Evolutionary conservation across 495 filamentous ascomycete species (phyloP).

Genomic region (Xylaria bambusicola): DNA sequence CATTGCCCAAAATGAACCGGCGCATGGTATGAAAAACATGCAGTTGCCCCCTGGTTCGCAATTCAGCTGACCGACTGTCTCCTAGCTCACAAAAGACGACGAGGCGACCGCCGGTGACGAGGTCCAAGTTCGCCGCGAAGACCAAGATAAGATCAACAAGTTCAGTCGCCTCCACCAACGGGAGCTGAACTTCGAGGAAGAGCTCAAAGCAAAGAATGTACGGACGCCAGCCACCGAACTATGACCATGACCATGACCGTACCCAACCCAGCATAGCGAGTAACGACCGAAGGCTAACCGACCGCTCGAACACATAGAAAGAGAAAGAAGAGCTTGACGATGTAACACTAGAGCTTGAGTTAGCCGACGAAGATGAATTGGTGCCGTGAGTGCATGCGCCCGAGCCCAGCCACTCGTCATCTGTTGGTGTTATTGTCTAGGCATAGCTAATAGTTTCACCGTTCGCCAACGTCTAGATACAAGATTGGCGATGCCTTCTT

Average conservation of each 20-base stretch:
- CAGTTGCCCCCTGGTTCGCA: too few relatives aligned
- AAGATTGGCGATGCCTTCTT: constrained; percentile 97
- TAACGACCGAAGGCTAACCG: background rate
- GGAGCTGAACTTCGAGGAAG: constrained; percentile 73
- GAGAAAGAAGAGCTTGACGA: constrained; percentile 98
- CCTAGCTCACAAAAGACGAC: constrained; percentile 90
- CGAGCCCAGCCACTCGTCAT: background rate
- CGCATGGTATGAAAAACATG: constrained; percentile 41
- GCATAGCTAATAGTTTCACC: constrained; percentile 20
- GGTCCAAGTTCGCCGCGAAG: constrained; percentile 88
- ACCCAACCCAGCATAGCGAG: background rate
- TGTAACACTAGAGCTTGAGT: constrained; percentile 83
- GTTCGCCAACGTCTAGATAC: constrained; percentile 60
- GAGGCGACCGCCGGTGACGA: constrained; percentile 73
- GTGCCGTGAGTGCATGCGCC: constrained; percentile 65
- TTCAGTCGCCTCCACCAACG: constrained; percentile 94
- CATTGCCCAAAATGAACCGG: constrained; percentile 33
- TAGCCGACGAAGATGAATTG: constrained; percentile 92
- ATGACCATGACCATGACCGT: background rate
- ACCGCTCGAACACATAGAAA: constrained; percentile 62
- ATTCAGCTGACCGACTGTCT: constrained; percentile 20
- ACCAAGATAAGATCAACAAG: constrained; percentile 98
- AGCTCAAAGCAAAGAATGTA: constrained; percentile 81
- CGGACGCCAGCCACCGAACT: constrained; percentile 20
- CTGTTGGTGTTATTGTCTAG: background rate